Conservation (phyloP, 164 flowering plant species). For the Akebia trifoliata region DNA sequence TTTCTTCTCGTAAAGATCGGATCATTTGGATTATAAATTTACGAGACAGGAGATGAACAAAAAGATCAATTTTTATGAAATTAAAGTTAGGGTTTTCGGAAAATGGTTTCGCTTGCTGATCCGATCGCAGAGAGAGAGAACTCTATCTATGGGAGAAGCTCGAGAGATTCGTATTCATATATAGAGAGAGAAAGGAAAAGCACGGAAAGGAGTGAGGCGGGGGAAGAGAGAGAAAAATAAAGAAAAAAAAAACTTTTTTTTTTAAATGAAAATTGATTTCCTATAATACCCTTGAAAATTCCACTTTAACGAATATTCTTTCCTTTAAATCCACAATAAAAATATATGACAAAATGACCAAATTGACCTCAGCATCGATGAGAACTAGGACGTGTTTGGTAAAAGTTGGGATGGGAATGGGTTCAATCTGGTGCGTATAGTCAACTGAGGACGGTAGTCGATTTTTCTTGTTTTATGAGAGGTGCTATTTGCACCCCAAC, state of each 20-base stretch:
- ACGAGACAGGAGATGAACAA: background rate
- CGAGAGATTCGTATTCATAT: conserved; percentile 9
- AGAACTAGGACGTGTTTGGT: too few species aligned
- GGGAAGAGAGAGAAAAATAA: background rate
- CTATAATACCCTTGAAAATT: conserved; percentile 2
- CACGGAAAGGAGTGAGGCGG: too few species aligned
- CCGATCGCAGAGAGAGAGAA: conserved; percentile 8
- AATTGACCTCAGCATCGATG: too few species aligned
- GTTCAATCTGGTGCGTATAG: too few species aligned
- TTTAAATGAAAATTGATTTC: background rate
- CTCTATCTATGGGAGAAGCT: background rate
- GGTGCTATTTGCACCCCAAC: too few species aligned
- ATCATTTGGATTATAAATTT: background rate
- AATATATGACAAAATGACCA: background rate
- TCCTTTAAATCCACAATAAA: too few species aligned
- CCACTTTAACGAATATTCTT: too few species aligned
- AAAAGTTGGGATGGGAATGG: too few species aligned
- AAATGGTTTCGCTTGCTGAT: too few species aligned
- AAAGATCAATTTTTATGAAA: background rate
- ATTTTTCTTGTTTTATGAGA: too few species aligned
- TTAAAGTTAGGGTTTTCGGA: conserved; percentile 1
- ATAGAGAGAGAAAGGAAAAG: background rate
- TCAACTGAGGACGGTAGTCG: too few species aligned
- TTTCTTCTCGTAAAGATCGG: background rate
- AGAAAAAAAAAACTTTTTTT: background rate